These are phyloP conservation scores for Fomitopsis palustris DNA, from an alignment of 1,284 basidiomycete species.

Conservation along the genomic window DNA sequence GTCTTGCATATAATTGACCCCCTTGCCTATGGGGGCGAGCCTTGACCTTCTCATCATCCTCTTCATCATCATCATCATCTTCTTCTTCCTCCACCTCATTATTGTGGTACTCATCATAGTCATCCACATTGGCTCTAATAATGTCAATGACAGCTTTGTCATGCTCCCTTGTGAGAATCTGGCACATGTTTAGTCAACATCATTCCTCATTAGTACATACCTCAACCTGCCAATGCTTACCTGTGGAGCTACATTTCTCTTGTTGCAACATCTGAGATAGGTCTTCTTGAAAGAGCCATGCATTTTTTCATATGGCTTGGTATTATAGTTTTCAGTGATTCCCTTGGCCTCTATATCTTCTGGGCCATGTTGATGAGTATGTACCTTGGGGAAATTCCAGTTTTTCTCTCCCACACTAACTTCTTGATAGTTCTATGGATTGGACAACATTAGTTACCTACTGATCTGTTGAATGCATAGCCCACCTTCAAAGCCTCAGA, in stretches of 20 bases:
- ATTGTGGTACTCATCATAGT: not conserved
- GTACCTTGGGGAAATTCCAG: not conserved
- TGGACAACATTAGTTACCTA: not conserved
- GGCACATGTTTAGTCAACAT: not conserved
- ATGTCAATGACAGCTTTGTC: not conserved
- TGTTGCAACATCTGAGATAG: not conserved
- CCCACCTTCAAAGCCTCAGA: not conserved
- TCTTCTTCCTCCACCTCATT: not conserved
- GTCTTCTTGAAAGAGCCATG: not conserved
- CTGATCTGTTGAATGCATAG: too few species aligned
- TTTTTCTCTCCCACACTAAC: not conserved
- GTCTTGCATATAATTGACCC: too few species aligned
- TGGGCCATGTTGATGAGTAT: not conserved
- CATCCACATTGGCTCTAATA: not conserved
- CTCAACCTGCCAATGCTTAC: not conserved
- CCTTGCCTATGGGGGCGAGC: not conserved
- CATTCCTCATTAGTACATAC: not conserved
- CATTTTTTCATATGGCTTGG: not conserved
- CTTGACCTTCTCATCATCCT: not conserved
- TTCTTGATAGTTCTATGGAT: not conserved
- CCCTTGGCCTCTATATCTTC: not conserved
- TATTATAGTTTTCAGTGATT: not conserved
- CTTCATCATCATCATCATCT: not conserved
- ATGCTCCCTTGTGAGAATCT: not conserved
- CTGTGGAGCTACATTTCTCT: not conserved